phyloP scores from a whole-genome alignment of 2,329 filamentous ascomycete genomes.

The Alternaria dauci region DNA sequence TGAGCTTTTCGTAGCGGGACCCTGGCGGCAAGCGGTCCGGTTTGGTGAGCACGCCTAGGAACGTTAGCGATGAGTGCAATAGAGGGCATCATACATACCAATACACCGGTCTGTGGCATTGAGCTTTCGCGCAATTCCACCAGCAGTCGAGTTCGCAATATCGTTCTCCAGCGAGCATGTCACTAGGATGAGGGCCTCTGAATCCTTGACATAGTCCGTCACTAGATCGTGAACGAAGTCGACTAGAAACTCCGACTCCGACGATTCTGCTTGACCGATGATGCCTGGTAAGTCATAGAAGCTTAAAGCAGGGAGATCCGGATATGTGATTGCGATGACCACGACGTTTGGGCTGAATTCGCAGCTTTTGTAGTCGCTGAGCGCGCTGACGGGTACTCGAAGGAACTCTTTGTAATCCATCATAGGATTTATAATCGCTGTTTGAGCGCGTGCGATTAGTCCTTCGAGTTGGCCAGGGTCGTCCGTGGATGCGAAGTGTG shows the following conservation, averaged over 20 bases:
- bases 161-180: slow-evolving; percentile 81
- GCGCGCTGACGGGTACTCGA: slow-evolving; percentile 16
- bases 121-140: slow-evolving; percentile 59
- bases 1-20: slow-evolving; percentile 63
- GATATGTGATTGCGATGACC: slow-evolving; percentile 76
- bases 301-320: slow-evolving; percentile 74
- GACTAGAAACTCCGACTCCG: slow-evolving; percentile 62
- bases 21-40: slow-evolving; percentile 73
- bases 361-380: slow-evolving; percentile 53
- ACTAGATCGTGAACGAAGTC: slow-evolving; percentile 76
- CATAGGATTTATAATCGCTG: slow-evolving; percentile 76
- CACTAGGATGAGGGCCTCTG: slow-evolving; percentile 78
- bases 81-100: slow-evolving; percentile 30
- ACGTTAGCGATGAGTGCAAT: background rate
- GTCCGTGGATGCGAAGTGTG: slow-evolving; percentile 70
- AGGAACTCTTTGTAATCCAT: slow-evolving; percentile 56
- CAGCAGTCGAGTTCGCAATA: slow-evolving; percentile 76
- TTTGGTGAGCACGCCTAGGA: slow-evolving; percentile 81
- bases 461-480: slow-evolving; percentile 71
- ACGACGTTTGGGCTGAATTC: slow-evolving; percentile 87
- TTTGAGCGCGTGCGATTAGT: slow-evolving; percentile 76
- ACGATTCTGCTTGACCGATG: slow-evolving; percentile 72
- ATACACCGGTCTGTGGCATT: slow-evolving; percentile 55
- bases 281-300: slow-evolving; percentile 89
- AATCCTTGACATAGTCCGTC: slow-evolving; percentile 71